Base-by-base conservation (phyloP, 371 early-diverging fungal genomes). In the Haplosporangium sp. region DNA sequence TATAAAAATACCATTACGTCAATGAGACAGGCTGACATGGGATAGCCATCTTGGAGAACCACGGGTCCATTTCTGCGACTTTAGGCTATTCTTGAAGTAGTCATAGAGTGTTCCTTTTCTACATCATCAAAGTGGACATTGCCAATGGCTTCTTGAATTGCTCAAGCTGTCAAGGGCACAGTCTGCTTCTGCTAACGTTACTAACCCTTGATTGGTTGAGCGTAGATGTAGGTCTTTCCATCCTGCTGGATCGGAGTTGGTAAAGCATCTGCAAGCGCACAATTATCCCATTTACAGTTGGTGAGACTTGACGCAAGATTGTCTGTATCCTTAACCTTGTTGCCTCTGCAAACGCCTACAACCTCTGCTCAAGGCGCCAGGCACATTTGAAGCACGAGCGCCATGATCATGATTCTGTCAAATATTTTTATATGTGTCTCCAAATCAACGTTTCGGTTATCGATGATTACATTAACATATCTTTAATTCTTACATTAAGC, bases 221-320 rank as follows among this genome's bases (percentile, higher is more conserved):
- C 82, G 77, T 65, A 73, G 77, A 64, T 71, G 82, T 82, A 82
- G 27, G 82, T 67, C 45, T 63, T 40, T 44, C 50, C 7, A 42
- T 61, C 17, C 13, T 17, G 17, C 48, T 17, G 48, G 48, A 48
- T 48, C 17, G 4, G n/a, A 17, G 1, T 4, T 48, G 44, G 44
- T 44, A 48, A 17, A 48, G 2, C 17, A 27, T 1, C 0, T 27
- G 27, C 27, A 27, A 27, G 27, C 27, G 27, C 27, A 27, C 27
- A 27, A 27, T 27, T 27, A 27, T 27, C 27, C 27, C n/a, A 6
- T 37, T 48, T 71, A 85, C 71, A 55, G 75, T 78, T 62, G 68
- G 78, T 17, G 68, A 77, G 67, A 74, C 77, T 65, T 85, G 85
- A 84, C 84, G 75, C 72, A 84, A 84, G 69, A 67, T 85, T 15